Conservation (phyloP, 2,329 filamentous ascomycete genomes). For the Cladosporium austrohemisphaericum region DNA sequence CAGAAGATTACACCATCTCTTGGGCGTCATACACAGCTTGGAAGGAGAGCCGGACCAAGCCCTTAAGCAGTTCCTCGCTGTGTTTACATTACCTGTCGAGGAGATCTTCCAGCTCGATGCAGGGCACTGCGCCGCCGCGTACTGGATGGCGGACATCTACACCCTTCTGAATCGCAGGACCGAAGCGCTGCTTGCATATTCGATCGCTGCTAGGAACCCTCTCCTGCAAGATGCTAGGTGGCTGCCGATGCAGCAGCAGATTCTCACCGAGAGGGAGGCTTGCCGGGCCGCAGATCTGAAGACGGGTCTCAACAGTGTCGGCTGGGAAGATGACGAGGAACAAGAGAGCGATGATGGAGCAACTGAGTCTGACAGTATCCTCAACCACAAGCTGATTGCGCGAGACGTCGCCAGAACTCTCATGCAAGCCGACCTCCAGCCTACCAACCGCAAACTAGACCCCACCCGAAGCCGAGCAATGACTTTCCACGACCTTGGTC, state of each 20-base stretch:
- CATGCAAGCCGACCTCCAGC: slow-evolving; percentile 7
- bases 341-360: background rate
- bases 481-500: slow-evolving; percentile 1
- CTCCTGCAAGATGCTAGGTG: background rate
- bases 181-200: slow-evolving; percentile 25
- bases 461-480: slow-evolving; percentile 14
- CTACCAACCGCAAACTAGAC: background rate
- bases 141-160: slow-evolving; percentile 27
- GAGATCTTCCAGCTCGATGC: slow-evolving; percentile 19
- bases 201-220: slow-evolving; percentile 19
- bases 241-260: slow-evolving; percentile 11
- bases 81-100: slow-evolving; percentile 18
- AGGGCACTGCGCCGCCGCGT: slow-evolving; percentile 27
- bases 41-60: slow-evolving; percentile 20
- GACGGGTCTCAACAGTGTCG: slow-evolving; percentile 13
- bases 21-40: slow-evolving; percentile 24
- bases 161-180: slow-evolving; percentile 20
- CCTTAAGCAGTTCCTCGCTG: slow-evolving; percentile 20
- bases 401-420: slow-evolving; percentile 6
- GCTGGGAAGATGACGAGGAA: slow-evolving; percentile 8
- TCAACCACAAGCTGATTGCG: slow-evolving; percentile 16
- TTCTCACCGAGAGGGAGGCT: slow-evolving; percentile 16
- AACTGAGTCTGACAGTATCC: slow-evolving; percentile 14
- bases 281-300: slow-evolving; percentile 11
- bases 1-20: slow-evolving; percentile 20